Evolutionary conservation across 2,329 filamentous ascomycete genomes (phyloP).

Genomic region (Coniochaeta pulveracea): DNA sequence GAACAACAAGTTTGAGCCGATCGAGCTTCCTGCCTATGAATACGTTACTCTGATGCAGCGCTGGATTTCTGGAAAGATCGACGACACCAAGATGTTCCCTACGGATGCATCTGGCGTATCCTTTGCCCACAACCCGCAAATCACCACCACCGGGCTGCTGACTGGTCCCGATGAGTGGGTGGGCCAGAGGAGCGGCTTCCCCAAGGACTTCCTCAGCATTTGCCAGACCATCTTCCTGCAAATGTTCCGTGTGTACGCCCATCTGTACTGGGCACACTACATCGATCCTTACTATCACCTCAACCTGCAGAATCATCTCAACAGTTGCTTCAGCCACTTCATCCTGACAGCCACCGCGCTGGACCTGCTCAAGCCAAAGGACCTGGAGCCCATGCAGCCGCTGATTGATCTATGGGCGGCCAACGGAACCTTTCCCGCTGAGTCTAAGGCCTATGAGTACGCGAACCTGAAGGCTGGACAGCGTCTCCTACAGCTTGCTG

Average conservation of each 20-base stretch:
- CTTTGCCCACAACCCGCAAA: constrained; percentile 37
- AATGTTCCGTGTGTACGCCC: constrained; percentile 84
- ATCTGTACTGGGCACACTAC: constrained; percentile 82
- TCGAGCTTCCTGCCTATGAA: constrained; percentile 69
- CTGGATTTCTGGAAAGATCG: constrained; percentile 77
- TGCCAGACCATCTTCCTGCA: constrained; percentile 77
- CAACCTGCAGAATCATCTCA: constrained; percentile 55
- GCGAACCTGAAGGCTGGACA: constrained; percentile 37
- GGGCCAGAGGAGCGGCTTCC: constrained; percentile 72
- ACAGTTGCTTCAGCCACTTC: constrained; percentile 65
- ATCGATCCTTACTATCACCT: constrained; percentile 61
- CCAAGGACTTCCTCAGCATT: constrained; percentile 63
- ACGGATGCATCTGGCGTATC: constrained; percentile 55
- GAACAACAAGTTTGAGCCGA: constrained; percentile 62
- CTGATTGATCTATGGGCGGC: constrained; percentile 70
- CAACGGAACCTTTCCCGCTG: constrained; percentile 62
- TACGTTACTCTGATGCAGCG: constrained; percentile 80
- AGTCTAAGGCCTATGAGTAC: constrained; percentile 40
- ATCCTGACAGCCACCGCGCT: constrained; percentile 56
- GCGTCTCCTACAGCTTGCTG: constrained; percentile 20
- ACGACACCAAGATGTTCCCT: constrained; percentile 67
- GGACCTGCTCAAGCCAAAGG: constrained; percentile 61
- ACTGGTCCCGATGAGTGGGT: constrained; percentile 52
- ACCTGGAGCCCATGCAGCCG: constrained; percentile 75
- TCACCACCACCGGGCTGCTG: constrained; percentile 34